Percentiles rank a stretch among this genome's conserved stretches.
Evolutionary conservation across 306 rosid genomes (phyloP).

Genomic region (Quercus parvula): DNA sequence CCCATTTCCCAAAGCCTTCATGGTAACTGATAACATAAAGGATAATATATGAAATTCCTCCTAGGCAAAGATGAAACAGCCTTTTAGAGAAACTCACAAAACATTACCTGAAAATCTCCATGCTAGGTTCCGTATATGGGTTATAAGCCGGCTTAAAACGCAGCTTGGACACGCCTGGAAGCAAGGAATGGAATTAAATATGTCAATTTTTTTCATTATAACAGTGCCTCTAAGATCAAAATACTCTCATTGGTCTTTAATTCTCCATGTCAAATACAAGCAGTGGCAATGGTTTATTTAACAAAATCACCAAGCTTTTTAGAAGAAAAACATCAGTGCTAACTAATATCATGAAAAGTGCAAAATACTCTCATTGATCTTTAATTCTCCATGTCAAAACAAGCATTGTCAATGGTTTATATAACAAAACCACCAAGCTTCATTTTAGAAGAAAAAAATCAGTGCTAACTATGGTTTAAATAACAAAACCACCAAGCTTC

Average conservation of each 20-base stretch:
- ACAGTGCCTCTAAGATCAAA: not conserved
- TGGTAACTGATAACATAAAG: constrained; percentile 58
- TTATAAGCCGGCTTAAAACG: constrained; percentile 96
- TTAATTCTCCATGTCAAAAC: not conserved
- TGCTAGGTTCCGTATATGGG: constrained; percentile 97
- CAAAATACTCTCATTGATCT: not conserved
- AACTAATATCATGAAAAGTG: not conserved
- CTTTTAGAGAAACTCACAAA: not conserved
- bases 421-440: not conserved
- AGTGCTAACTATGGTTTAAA: not conserved
- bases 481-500: not conserved
- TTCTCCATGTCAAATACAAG: not conserved
- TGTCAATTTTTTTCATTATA: not conserved
- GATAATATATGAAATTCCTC: not conserved
- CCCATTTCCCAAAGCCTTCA: constrained; percentile 88
- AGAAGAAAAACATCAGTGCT: not conserved
- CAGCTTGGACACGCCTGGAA: constrained; percentile 76
- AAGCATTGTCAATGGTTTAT: not conserved
- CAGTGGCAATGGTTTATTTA: not conserved
- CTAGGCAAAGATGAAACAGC: constrained; percentile 13
- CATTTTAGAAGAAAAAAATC: not conserved
- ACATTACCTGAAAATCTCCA: constrained; percentile 88
- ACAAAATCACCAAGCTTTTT: not conserved
- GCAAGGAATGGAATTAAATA: not conserved
- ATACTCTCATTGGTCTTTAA: not conserved